A percentile compares a stretch with the other conserved stretches of the same genome.
These are phyloP conservation scores for Desmodesmus armatus DNA, from an alignment of 139 green algal genomes.

Conservation along the genomic window DNA sequence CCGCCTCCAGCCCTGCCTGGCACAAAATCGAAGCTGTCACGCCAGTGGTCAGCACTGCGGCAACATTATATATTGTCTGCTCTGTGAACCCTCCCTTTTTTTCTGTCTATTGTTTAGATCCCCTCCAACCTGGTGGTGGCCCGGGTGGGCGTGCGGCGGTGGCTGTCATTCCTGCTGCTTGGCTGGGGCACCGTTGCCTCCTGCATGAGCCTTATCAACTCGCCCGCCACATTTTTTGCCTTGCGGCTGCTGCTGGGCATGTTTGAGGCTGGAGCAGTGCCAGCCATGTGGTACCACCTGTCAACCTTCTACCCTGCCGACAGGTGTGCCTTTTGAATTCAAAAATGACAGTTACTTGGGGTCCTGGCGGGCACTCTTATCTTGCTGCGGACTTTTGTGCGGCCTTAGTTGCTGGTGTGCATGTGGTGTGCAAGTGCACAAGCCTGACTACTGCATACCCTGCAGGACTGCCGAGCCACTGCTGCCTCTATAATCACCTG, in stretches of 20 bases:
- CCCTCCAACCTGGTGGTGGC: constrained; percentile 65
- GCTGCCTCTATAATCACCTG: no score
- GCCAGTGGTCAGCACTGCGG: neutral
- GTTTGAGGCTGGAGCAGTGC: constrained; percentile 72
- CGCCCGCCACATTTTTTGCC: constrained; percentile 57
- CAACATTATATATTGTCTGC: neutral
- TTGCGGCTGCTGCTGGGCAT: constrained; percentile 74
- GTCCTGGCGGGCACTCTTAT: no score
- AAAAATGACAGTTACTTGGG: no score
- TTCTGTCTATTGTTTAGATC: constrained; percentile 54
- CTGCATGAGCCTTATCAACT: constrained; percentile 54
- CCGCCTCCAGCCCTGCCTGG: no score
- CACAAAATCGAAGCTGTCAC: no score
- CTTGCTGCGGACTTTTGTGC: neutral
- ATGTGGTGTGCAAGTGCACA: no score
- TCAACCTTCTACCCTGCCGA: constrained; percentile 46
- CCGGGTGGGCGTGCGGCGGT: constrained; percentile 62
- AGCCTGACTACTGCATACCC: no score
- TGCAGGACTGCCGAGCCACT: no score
- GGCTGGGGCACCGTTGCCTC: constrained; percentile 71
- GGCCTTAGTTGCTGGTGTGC: neutral
- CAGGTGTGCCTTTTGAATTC: constrained; percentile 17
- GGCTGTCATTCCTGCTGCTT: constrained; percentile 65
- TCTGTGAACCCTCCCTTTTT: neutral
- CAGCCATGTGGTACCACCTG: constrained; percentile 54